Conservation (phyloP, 2,329 filamentous ascomycete species). For the Cadophora sp. region DNA sequence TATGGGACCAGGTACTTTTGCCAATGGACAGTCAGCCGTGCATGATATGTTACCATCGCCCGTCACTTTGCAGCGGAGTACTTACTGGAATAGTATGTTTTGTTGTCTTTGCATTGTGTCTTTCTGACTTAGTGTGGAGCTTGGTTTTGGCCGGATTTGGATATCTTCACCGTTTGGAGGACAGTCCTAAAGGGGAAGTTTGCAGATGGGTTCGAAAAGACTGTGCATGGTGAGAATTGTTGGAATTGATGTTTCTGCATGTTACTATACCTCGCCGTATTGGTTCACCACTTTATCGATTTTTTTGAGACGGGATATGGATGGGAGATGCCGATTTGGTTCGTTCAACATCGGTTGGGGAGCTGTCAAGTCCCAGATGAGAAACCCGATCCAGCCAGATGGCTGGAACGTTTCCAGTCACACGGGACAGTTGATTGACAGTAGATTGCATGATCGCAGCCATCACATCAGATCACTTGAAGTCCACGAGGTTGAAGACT, state of each 20-base stretch:
- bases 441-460: background rate
- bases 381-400: background rate
- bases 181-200: background rate
- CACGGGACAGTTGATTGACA: background rate
- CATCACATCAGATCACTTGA: background rate
- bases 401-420: background rate
- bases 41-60: background rate
- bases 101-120: background rate
- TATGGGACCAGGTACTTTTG: slow-evolving; percentile 2
- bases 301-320: background rate
- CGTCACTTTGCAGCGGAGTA: background rate
- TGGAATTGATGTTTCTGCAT: background rate
- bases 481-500: background rate
- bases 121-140: background rate
- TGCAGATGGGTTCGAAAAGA: background rate
- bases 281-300: background rate
- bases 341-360: background rate
- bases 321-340: background rate
- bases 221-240: background rate
- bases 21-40: background rate
- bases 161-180: background rate
- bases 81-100: background rate
- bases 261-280: slow-evolving; percentile 2
- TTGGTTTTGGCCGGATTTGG: background rate
- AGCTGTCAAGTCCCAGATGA: background rate